phyloP scores from a whole-genome alignment of 805 yeast genomes.

The Myxozyma geophila region DNA sequence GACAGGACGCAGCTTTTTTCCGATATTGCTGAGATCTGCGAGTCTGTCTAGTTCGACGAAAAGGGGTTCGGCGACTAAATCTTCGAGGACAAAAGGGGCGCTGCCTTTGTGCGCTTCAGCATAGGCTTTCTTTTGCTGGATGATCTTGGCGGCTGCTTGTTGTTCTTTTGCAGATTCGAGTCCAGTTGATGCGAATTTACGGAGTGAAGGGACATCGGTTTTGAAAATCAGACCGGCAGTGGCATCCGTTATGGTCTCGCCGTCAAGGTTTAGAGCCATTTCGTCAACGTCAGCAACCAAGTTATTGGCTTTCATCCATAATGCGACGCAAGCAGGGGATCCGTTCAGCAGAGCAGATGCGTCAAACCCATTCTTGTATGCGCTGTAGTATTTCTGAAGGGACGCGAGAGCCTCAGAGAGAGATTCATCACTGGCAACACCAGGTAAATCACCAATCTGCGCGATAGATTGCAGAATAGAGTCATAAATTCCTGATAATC shows the following conservation, averaged over 20 bases:
- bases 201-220: conserved; percentile 25
- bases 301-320: conserved; percentile 32
- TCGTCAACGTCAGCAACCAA: conserved; percentile 29
- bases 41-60: conserved; percentile 40
- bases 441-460: conserved; percentile 80
- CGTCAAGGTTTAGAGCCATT: conserved; percentile 24
- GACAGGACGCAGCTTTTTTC: conserved; percentile 57
- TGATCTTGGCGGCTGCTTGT: conserved; percentile 1
- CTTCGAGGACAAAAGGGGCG: conserved; percentile 50
- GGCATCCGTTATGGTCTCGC: conserved; percentile 14
- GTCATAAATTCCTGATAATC: conserved; percentile 55
- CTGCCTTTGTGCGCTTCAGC: conserved; percentile 18
- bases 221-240: conserved; percentile 18
- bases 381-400: conserved; percentile 55
- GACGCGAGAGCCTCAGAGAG: conserved; percentile 59
- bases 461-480: conserved; percentile 57
- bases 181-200: conserved; percentile 23
- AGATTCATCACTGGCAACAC: conserved; percentile 84
- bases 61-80: conserved; percentile 50
- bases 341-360: conserved; percentile 21
- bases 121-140: background rate
- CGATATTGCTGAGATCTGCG: conserved; percentile 42
- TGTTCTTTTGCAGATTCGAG: conserved; percentile 21
- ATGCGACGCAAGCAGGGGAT: conserved; percentile 30
- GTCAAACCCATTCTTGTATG: conserved; percentile 34